Evolutionary conservation across 371 early-diverging fungal genomes (phyloP).

Genomic region (Mucor racemosus): DNA sequence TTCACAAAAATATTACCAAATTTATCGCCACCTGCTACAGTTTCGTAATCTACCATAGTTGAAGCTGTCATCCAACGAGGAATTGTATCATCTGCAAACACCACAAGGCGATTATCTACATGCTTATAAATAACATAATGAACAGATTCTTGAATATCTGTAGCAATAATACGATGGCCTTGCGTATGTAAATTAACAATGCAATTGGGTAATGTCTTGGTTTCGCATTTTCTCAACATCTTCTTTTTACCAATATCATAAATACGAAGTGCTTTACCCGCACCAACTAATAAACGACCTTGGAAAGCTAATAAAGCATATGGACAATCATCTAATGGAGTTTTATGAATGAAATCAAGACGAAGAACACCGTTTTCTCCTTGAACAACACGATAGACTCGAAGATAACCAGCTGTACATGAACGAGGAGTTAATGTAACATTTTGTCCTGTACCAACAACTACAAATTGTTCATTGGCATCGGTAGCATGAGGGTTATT

Average conservation of each 20-base stretch:
- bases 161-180: slow-evolving; percentile 85
- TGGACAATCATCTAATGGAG: slow-evolving; percentile 87
- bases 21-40: slow-evolving; percentile 93
- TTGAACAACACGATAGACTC: slow-evolving; percentile 72
- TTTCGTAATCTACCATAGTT: slow-evolving; percentile 89
- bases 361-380: slow-evolving; percentile 55
- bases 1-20: slow-evolving; percentile 92
- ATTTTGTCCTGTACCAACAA: slow-evolving; percentile 87
- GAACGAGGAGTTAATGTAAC: slow-evolving; percentile 74
- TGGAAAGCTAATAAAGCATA: slow-evolving; percentile 86
- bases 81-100: slow-evolving; percentile 94
- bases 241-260: slow-evolving; percentile 94
- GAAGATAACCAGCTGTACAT: slow-evolving; percentile 74
- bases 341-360: slow-evolving; percentile 85
- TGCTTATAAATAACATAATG: slow-evolving; percentile 78
- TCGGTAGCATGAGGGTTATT: slow-evolving; percentile 54
- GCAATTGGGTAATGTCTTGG: slow-evolving; percentile 74
- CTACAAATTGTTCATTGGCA: slow-evolving; percentile 61
- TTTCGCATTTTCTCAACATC: slow-evolving; percentile 91
- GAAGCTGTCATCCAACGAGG: slow-evolving; percentile 87
- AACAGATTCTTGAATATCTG: slow-evolving; percentile 90
- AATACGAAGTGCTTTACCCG: slow-evolving; percentile 86
- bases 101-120: slow-evolving; percentile 79
- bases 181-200: slow-evolving; percentile 80
- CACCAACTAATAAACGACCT: slow-evolving; percentile 87